Evolutionary conservation across 2,329 filamentous ascomycete genomes (phyloP), one percentile per base, ranked within the genome.

Genomic region (Apiospora saccharicola): DNA sequence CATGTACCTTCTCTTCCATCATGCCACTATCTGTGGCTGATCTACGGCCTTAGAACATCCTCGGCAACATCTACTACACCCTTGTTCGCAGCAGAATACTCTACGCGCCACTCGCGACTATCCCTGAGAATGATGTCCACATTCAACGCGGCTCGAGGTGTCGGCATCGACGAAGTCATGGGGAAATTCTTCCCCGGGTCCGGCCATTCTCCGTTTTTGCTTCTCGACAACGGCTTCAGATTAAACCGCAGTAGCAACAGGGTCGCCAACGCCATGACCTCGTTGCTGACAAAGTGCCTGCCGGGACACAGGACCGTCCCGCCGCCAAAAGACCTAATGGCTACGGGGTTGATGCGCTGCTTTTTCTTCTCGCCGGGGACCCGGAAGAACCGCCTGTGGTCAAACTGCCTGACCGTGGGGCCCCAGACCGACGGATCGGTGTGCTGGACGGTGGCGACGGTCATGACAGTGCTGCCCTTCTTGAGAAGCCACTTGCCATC

Each of bases 201-300:
- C 22, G 10, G 19, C 46, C 46, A 61, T 30, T 22, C 12, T 16
- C 53, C 53, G 22, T 8, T 19, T 37, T 19, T 6, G 16, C 30
- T 19, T n/a, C 4, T 26, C 13, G 49, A 12, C 13, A n/a, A 12
- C 16, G 53, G 53, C 16, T 37, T 37, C 4, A 61, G 3, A 4
- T 61, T 16, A 12, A 61, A 61, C 16, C 69, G 69, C 8, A 76
- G 70, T 1, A 78, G 73, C 13, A 80, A 44, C 67, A 78, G 71
- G 0, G 76, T 73, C 41, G 75, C 74, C 30, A 79, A 72, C 6
- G 75, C 71, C 61, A 78, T 43, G 61, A 79, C 78, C 73, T 79
- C 77, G 51, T 73, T 71, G 34, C 75, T 76, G 1, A 78, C 79
- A 74, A 81, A 81, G 71, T 81, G 78, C 12, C 79, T 76, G 2